Base-by-base conservation (phyloP, 441 rosid species). In the Mallotus japonicus region DNA sequence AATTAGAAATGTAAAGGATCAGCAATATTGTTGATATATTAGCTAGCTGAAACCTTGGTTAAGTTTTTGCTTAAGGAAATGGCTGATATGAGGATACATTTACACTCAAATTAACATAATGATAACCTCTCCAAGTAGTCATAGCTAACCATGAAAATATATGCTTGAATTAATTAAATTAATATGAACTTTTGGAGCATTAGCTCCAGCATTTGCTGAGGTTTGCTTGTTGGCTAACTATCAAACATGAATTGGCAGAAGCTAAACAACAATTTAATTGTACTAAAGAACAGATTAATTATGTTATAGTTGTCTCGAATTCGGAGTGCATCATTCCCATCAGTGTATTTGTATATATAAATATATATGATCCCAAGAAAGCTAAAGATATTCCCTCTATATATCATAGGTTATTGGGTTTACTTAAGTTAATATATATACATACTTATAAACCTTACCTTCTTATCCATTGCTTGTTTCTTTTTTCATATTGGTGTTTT, bases 201-300 rank as follows among this genome's bases (percentile, higher is more conserved):
- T n/a, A 50, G 55, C 66, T 68, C 76, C 76, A 69, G 51, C 58
- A 63, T 73, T 79, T 78, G 50, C 67, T 76, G 73, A 80, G 67
- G 47, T 62, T 22, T 73, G 71, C 67, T 75, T 69, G 69, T 75
- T 69, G 67, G 49, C 9, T 14, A 55, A 42, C 64, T 40, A 75
- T 40, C 55, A 53, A 75, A 61, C 67, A 68, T 61, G 19, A 50
- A 37, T 4, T 32, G n/a, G 20, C 42, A 20, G 55, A 63, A 55
- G 14, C 50, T 59, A 37, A 5, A 44, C 44, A 54, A 32, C 57
- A 28, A 20, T 11, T 28, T 9, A 60, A 66, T 16, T 22, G 6
- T 17, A 8, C 22, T 22, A 40, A 67, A 59, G 10, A 42, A 49
- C 47, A 60, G 19, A 34, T 67, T 47, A 73, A 66, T 58, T 58